Conservation (phyloP, 768 basidiomycete species). For the Pleurotus salmoneostramineus region DNA sequence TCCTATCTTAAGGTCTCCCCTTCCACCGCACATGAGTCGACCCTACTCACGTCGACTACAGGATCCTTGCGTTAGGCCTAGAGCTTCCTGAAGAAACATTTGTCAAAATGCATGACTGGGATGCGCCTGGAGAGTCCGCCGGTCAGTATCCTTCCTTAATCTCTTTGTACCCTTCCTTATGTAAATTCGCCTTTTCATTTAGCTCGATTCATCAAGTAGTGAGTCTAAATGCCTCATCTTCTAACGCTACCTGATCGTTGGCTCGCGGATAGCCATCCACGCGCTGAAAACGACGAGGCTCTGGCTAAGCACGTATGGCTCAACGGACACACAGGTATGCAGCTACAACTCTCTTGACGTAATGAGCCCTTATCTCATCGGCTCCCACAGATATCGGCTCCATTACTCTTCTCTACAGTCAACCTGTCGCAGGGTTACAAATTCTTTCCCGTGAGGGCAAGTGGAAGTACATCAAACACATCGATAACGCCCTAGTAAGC, state of each 20-base stretch:
- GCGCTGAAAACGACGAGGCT: slow-evolving; percentile 35
- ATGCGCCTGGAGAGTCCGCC: slow-evolving; percentile 36
- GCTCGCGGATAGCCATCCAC: slow-evolving; percentile 30
- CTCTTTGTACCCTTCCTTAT: neutral
- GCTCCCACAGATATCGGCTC: slow-evolving; percentile 34
- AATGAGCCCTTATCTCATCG: neutral
- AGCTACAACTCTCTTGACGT: neutral
- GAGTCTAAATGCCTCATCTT: slow-evolving; percentile 11
- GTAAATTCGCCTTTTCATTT: neutral
- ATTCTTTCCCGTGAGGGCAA: slow-evolving; percentile 35
- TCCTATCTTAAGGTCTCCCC: slow-evolving; percentile 36
- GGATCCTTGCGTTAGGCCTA: slow-evolving; percentile 46
- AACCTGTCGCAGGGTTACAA: slow-evolving; percentile 43
- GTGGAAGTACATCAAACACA: slow-evolving; percentile 44
- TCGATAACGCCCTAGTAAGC: slow-evolving; percentile 39
- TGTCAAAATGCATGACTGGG: slow-evolving; percentile 42
- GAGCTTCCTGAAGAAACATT: slow-evolving; percentile 52
- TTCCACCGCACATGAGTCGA: neutral
- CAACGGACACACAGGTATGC: slow-evolving; percentile 41
- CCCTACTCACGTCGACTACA: slow-evolving; percentile 12
- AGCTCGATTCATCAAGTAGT: slow-evolving; percentile 52
- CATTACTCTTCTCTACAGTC: slow-evolving; percentile 43
- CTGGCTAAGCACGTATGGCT: slow-evolving; percentile 44
- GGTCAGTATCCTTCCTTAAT: slow-evolving; percentile 19
- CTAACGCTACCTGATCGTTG: neutral